phyloP scores from a whole-genome alignment of 2,329 filamentous ascomycete genomes.

The Chaetomium olivaceum region DNA sequence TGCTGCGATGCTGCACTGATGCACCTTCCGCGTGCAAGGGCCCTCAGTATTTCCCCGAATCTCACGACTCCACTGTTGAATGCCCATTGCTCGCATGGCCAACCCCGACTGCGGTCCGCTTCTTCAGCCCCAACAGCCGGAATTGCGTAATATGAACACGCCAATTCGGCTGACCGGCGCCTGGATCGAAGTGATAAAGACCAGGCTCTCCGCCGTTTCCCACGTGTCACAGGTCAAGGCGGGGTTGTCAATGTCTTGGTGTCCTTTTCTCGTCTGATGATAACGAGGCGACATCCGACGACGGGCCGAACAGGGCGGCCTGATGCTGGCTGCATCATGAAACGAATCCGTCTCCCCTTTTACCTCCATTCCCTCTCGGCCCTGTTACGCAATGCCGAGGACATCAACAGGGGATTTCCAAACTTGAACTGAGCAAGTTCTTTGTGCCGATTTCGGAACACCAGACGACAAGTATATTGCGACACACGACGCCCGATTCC shows the following conservation, averaged over 20 bases:
- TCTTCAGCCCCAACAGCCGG: background rate
- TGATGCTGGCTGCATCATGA: background rate
- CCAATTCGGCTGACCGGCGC: background rate
- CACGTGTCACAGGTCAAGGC: constrained; percentile 10
- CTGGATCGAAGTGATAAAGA: constrained; percentile 13
- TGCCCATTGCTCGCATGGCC: background rate
- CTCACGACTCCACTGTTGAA: background rate
- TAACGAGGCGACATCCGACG: constrained; percentile 14
- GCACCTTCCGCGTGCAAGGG: background rate
- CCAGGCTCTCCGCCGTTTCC: background rate
- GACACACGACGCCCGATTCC: background rate
- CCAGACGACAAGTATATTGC: background rate
- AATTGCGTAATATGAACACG: constrained; percentile 13
- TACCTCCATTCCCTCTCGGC: background rate
- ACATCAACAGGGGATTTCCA: background rate
- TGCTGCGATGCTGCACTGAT: background rate
- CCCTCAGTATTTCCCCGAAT: background rate
- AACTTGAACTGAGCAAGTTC: background rate
- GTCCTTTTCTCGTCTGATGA: constrained; percentile 1
- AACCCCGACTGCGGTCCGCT: background rate
- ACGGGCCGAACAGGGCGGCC: constrained; percentile 16
- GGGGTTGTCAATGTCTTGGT: constrained; percentile 3
- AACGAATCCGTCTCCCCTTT: background rate
- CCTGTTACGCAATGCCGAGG: background rate
- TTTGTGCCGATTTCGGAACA: constrained; percentile 14